Percentiles rank a stretch among this genome's conserved stretches.
Conservation (phyloP, 805 yeast genomes). For the Saturnispora galanensis region DNA sequence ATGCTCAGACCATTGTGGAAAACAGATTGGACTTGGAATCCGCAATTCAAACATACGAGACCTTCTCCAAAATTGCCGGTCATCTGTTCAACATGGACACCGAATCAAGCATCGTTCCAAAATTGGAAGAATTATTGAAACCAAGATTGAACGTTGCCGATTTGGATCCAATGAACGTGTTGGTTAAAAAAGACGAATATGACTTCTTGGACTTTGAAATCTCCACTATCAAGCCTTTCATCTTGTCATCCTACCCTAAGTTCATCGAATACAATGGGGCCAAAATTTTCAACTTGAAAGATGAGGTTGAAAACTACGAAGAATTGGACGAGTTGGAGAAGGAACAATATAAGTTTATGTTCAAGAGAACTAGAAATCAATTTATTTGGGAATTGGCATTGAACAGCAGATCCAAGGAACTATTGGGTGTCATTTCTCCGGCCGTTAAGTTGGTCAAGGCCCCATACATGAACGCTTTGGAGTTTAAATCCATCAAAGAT, state of each 20-base stretch:
- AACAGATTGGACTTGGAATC: conserved; percentile 34
- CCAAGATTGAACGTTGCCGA: conserved; percentile 78
- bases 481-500: conserved; percentile 47
- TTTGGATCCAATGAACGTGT: conserved; percentile 81
- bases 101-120: conserved; percentile 41
- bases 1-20: conserved; percentile 35
- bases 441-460: conserved; percentile 59
- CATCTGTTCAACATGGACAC: conserved; percentile 46
- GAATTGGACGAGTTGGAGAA: conserved; percentile 61
- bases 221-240: conserved; percentile 69
- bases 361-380: conserved; percentile 84
- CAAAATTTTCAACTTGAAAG: conserved; percentile 64
- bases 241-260: conserved; percentile 68
- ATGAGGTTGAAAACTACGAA: conserved; percentile 65
- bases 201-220: conserved; percentile 79
- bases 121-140: conserved; percentile 49
- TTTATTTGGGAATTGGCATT: conserved; percentile 75
- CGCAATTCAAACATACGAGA: conserved; percentile 52
- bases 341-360: conserved; percentile 78
- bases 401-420: conserved; percentile 51
- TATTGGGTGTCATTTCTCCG: conserved; percentile 80
- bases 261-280: conserved; percentile 85
- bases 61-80: conserved; percentile 47
- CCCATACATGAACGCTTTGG: conserved; percentile 53
- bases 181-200: conserved; percentile 35